Evolutionary conservation across 352 stramenopile species (phyloP).

Genomic region (Globisporangium polare): DNA sequence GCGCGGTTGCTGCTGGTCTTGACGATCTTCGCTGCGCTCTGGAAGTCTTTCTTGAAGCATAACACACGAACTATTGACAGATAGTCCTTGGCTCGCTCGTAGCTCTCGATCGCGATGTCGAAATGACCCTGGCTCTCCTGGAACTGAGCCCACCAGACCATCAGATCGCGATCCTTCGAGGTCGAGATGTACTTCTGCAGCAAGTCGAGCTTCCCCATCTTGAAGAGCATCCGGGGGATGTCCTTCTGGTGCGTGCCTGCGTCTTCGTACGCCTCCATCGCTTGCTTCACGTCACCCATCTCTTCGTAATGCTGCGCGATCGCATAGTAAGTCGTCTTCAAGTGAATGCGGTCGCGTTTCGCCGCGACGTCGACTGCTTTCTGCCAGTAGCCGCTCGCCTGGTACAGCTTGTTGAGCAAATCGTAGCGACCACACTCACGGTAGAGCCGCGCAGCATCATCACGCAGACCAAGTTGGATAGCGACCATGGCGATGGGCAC

Average conservation of each 20-base stretch:
- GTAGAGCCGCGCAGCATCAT: conserved; percentile 91
- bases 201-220: conserved; percentile 82
- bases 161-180: conserved; percentile 82
- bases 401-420: conserved; percentile 91
- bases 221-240: conserved; percentile 93
- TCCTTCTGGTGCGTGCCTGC: conserved; percentile 88
- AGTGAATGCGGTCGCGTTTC: conserved; percentile 89
- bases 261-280: conserved; percentile 91
- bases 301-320: conserved; percentile 90
- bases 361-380: conserved; percentile 87
- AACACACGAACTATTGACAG: conserved; percentile 90
- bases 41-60: conserved; percentile 89
- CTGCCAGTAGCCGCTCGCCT: conserved; percentile 89
- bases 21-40: conserved; percentile 82
- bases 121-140: conserved; percentile 88
- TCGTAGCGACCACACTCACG: conserved; percentile 89
- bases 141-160: conserved; percentile 94
- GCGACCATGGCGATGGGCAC: conserved; percentile 89
- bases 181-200: conserved; percentile 90
- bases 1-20: conserved; percentile 69
- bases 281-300: conserved; percentile 83
- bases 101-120: conserved; percentile 85
- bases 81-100: conserved; percentile 85
- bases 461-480: conserved; percentile 89
- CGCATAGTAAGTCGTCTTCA: conserved; percentile 89